phyloP scores from a whole-genome alignment of 306 rosid species.

The Astragalus membranaceus region DNA sequence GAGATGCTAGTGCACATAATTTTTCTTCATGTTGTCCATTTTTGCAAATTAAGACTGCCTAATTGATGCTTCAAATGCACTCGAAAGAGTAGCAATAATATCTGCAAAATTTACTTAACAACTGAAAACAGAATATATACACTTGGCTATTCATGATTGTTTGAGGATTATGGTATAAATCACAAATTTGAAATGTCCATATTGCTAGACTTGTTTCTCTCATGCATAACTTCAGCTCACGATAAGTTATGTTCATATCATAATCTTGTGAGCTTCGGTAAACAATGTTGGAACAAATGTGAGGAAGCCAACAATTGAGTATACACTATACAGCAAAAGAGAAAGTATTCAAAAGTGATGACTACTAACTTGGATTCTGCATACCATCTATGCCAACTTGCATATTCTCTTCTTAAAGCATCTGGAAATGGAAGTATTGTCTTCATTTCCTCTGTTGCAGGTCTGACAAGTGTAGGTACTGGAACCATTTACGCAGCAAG shows the following conservation, averaged over 20 bases:
- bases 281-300: conserved; percentile 79
- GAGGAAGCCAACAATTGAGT: conserved; percentile 76
- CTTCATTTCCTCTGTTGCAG: conserved; percentile 73
- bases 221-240: neutral
- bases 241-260: neutral
- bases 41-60: no score
- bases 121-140: no score
- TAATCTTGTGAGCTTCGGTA: conserved; percentile 41
- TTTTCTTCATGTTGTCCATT: no score
- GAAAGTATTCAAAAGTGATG: conserved; percentile 42
- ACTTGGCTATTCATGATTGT: no score
- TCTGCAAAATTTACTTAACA: no score
- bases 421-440: conserved; percentile 85
- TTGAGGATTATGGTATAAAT: neutral
- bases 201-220: conserved; percentile 13
- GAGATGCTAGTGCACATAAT: no score
- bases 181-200: neutral
- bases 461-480: conserved; percentile 21
- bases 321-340: no score
- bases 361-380: conserved; percentile 65
- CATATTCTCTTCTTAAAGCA: conserved; percentile 70
- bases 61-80: no score
- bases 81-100: no score
- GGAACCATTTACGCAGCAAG: conserved; percentile 66
- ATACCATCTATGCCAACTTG: conserved; percentile 62